Conservation (phyloP, 306 rosid species). For the Dryas alaskensis region DNA sequence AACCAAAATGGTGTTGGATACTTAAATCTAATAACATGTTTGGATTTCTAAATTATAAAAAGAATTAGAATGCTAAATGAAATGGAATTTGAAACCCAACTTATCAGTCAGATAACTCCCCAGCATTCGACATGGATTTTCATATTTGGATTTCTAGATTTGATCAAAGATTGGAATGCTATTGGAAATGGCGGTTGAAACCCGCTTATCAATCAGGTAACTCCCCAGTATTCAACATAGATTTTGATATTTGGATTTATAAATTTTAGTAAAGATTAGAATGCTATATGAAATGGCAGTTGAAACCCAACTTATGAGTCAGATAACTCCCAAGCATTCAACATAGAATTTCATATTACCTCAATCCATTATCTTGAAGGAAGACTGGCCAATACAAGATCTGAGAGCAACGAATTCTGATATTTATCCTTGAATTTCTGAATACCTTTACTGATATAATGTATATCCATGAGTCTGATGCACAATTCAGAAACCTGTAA, state of each 20-base stretch:
- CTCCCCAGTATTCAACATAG: not conserved
- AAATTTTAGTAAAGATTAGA: not conserved
- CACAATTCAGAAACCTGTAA: constrained; percentile 37
- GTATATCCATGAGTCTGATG: constrained; percentile 57
- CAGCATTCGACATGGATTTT: constrained; percentile 1
- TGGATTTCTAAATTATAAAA: constrained; percentile 18
- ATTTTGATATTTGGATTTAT: not conserved
- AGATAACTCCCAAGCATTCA: not conserved
- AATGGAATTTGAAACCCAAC: not conserved
- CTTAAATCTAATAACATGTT: not conserved
- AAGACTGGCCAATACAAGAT: constrained; percentile 89
- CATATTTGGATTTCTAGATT: constrained; percentile 1
- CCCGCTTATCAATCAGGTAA: constrained; percentile 16
- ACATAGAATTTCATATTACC: constrained; percentile 44
- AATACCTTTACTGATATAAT: constrained; percentile 45
- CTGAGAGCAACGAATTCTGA: constrained; percentile 68
- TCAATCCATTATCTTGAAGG: constrained; percentile 65
- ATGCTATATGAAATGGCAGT: constrained; percentile 16
- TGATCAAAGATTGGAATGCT: constrained; percentile 13
- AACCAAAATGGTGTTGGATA: not conserved
- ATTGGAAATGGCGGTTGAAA: constrained; percentile 22
- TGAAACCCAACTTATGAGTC: constrained; percentile 20
- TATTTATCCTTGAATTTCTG: constrained; percentile 56
- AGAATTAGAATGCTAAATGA: not conserved
- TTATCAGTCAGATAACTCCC: constrained; percentile 16